phyloP scores from a whole-genome alignment of 176 grass and related monocot species.

The maize (Zea mays) region Zm-B73-REFERENCE-NAM-5.0 NC_050099.1:243881001-243881500 shows the following conservation, averaged over 20 bases:
- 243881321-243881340: constrained; percentile 14
- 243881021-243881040: constrained; percentile 22
- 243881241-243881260: neutral
- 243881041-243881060: neutral
- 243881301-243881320: neutral
- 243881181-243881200: neutral
- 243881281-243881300: neutral
- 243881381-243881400: neutral
- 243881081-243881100: constrained; percentile 19
- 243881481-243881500: too few relatives aligned
- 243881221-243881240: constrained; percentile 6
- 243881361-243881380: constrained; percentile 8
- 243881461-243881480: too few relatives aligned
- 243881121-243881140: neutral
- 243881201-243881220: neutral
- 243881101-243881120: constrained; percentile 25
- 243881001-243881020: constrained; percentile 23
- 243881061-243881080: neutral
- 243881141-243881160: neutral
- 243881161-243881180: neutral
- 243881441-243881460: too few relatives aligned
- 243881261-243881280: neutral
- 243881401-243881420: too few relatives aligned
- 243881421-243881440: too few relatives aligned
- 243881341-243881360: constrained; percentile 18